Percentiles rank a stretch among this genome's conserved stretches.
These are phyloP conservation scores for Eucalyptus virginea DNA, from an alignment of 345 rosid genomes.

Conservation along the genomic window DNA sequence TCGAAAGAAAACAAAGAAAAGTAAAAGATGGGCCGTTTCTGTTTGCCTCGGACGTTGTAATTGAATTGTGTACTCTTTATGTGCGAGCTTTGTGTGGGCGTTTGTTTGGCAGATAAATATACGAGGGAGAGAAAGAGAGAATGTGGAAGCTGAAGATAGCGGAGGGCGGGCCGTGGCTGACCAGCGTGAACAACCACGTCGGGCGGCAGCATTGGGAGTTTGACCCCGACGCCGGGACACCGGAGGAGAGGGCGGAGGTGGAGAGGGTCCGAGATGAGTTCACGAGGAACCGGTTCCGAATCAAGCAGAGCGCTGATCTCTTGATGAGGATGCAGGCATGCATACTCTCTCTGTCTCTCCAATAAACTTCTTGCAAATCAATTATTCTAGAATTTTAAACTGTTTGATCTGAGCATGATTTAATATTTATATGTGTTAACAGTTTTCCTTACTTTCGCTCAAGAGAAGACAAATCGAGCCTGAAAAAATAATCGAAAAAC, in stretches of 20 bases:
- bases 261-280: slow-evolving; percentile 8
- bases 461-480: neutral
- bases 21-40: neutral
- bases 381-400: neutral
- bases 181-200: slow-evolving; percentile 9
- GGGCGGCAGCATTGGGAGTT: slow-evolving; percentile 47
- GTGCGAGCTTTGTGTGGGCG: neutral
- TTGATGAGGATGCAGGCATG: slow-evolving; percentile 29
- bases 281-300: slow-evolving; percentile 8
- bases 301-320: slow-evolving; percentile 26
- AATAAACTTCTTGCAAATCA: neutral
- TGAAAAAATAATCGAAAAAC: neutral
- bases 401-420: neutral
- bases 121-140: neutral
- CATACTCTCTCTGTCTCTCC: neutral
- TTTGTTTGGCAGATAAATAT: neutral
- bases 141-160: slow-evolving; percentile 46
- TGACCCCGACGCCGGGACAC: slow-evolving; percentile 18
- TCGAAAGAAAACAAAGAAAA: neutral
- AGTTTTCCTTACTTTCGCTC: neutral
- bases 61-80: neutral
- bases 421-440: neutral
- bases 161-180: slow-evolving; percentile 20
- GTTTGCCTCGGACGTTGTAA: neutral
- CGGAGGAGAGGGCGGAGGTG: slow-evolving; percentile 14